Evolutionary conservation across 2,329 filamentous ascomycete genomes (phyloP).

Genomic region (Leptographium lundbergii): DNA sequence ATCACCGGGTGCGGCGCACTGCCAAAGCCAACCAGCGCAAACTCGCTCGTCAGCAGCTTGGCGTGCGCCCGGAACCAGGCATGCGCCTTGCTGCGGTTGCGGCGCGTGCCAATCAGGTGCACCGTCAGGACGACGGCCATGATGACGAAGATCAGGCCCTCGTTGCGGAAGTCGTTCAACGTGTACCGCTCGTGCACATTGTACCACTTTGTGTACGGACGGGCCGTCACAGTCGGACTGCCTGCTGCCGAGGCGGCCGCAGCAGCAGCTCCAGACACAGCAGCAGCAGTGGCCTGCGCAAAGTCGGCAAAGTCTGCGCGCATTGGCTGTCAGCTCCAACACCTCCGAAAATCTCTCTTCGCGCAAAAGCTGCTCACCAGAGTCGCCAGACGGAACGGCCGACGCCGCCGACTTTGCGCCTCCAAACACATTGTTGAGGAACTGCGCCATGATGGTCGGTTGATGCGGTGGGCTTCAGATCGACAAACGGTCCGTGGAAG

Average conservation of each 20-base stretch:
- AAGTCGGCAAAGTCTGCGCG: constrained; percentile 83
- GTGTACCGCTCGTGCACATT: constrained; percentile 86
- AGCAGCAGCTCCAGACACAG: constrained; percentile 35
- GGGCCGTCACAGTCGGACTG: constrained; percentile 29
- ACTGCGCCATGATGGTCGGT: constrained; percentile 33
- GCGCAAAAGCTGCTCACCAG: constrained; percentile 38
- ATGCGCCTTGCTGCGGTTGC: constrained; percentile 69
- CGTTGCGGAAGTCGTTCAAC: constrained; percentile 72
- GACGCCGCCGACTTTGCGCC: constrained; percentile 46
- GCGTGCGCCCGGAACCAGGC: constrained; percentile 69
- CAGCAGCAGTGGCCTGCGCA: constrained; percentile 58
- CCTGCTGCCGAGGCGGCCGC: constrained; percentile 25
- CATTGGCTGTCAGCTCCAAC: neutral
- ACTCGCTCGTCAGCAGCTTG: constrained; percentile 64
- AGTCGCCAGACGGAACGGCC: constrained; percentile 40
- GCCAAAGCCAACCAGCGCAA: constrained; percentile 73
- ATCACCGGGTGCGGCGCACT: constrained; percentile 29
- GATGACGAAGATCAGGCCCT: constrained; percentile 68
- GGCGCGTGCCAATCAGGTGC: constrained; percentile 67
- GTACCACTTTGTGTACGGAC: constrained; percentile 90
- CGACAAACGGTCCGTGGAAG: neutral
- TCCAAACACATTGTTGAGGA: constrained; percentile 58
- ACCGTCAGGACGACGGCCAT: constrained; percentile 63
- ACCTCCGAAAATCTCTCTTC: neutral
- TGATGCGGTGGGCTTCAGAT: constrained; percentile 6